Evolutionary conservation across 2,329 filamentous ascomycete species (phyloP).

Genomic region (Aplosporella prunicola): DNA sequence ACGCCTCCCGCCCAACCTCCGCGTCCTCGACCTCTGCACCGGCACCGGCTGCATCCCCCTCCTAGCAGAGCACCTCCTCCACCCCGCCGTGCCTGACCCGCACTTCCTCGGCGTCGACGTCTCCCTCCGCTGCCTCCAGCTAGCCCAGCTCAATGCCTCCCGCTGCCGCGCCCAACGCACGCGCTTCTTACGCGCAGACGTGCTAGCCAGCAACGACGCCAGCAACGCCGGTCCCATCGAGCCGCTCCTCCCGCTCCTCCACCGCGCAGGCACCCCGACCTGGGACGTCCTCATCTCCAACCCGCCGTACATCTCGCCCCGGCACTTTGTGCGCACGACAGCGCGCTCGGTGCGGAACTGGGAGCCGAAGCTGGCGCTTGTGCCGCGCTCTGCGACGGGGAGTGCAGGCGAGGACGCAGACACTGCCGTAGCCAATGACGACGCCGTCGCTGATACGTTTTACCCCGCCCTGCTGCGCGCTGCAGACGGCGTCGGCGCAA

Average conservation of each 20-base stretch:
- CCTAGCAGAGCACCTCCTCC: slow-evolving; percentile 56
- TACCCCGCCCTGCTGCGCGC: slow-evolving; percentile 56
- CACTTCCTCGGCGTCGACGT: slow-evolving; percentile 65
- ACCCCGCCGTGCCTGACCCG: slow-evolving; percentile 17
- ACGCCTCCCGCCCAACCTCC: slow-evolving; percentile 33
- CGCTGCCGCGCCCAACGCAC: slow-evolving; percentile 1
- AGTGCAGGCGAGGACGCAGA: neutral
- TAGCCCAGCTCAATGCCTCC: slow-evolving; percentile 53
- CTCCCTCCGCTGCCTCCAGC: slow-evolving; percentile 51
- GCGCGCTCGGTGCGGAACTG: slow-evolving; percentile 66
- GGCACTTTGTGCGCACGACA: slow-evolving; percentile 53
- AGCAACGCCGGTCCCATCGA: neutral
- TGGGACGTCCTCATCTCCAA: slow-evolving; percentile 64
- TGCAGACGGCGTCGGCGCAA: slow-evolving; percentile 41
- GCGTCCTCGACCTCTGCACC: slow-evolving; percentile 76
- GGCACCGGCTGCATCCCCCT: slow-evolving; percentile 87
- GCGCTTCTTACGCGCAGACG: slow-evolving; percentile 9
- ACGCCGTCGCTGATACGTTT: slow-evolving; percentile 47
- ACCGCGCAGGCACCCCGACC: neutral
- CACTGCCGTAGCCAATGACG: slow-evolving; percentile 10
- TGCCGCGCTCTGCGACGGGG: slow-evolving; percentile 31
- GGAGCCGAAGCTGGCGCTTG: slow-evolving; percentile 73
- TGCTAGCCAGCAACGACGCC: neutral
- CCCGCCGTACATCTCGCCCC: slow-evolving; percentile 76
- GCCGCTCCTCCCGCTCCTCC: slow-evolving; percentile 1